Evolutionary conservation across 2,329 filamentous ascomycete species (phyloP), one percentile per base, ranked within the genome.

Genomic region (Talaromyces pinophilus): DNA sequence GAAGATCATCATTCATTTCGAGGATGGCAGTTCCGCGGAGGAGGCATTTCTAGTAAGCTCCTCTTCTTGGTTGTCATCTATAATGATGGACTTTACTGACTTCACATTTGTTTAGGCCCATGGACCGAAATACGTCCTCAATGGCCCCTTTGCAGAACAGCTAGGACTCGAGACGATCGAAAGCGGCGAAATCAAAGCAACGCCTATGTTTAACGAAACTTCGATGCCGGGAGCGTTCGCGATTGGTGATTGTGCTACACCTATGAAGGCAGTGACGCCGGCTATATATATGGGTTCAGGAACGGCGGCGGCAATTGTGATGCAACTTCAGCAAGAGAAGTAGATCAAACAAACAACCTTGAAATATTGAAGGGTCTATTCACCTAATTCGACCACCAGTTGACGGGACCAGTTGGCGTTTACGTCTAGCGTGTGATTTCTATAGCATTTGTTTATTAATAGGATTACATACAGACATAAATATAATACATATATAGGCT

Each of bases 31-130:
- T 35, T 33, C 5, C 10, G n/a, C 33, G n/a, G 57, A 61, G 42
- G 57, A 65, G 52, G 63, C 55, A 8, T 65, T 65, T 38, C 42
- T 65, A 38, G 63, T 65, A 55, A 50, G 46, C 7, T 44, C n/a
- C 42, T 19, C 6, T 19, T 19, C n/a, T 19, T 44, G 5, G 15
- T 55, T 38, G 4, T 38, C 13, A 15, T 13, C 35, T 38, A 38
- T 38, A 38, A 3, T 38, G 35, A 38, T 42, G 15, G 5, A 17
- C 10, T 22, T 38, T 54, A 28, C 60, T 62, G 15, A 62, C 8
- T 0, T 17, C 19, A 5, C 5, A 4, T 54, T 28, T 38, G 17
- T 25, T 13, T 11, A 65, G 63, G 25, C 57, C 1, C 64, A 66
- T 52, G 64, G 33, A 6, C 64, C 64, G 1, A 59, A 59, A 15